Evolutionary conservation across 2,329 filamentous ascomycete genomes (phyloP), one percentile per base, ranked within the genome.

Genomic region (Seiridium unicorne): DNA sequence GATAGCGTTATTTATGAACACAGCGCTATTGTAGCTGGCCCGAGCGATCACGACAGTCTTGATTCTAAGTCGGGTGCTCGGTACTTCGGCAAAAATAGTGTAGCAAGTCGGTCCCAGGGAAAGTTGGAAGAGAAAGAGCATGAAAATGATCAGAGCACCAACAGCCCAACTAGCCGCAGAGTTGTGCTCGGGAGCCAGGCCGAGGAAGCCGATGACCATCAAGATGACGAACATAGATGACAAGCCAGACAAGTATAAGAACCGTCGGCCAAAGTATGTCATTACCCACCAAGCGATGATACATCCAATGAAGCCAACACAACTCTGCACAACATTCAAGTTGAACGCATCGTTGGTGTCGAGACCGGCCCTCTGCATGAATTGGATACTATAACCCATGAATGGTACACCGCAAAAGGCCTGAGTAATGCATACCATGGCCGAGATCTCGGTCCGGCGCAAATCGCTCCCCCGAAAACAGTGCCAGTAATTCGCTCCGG

Each of bases 61-160:
- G 51, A 59, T 59, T 18, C 56, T 51, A n/a, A 56, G 26, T 2
- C 56, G 56, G n/a, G 51, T 61, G 60, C 56, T 59, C 7, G 51
- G 49, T 5, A 59, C 53, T n/a, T 61, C 60, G 18, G 56, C 56
- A 3, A 46, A 54, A 44, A 61, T 56, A 32, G 36, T 44, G 44
- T 61, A 59, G 46, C 57, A 61, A n/a, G 53, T 58, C 8, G 55
- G 55, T 4, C 60, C 57, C 3, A 63, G 34, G 8, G 55, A 61
- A 5, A 61, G 13, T 42, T 62, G 61, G 40, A 61, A 62, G 18
- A 55, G 34, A 18, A 62, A 59, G 4, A 61, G 47, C 55, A 61
- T 59, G 49, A 61, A 46, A 6, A 61, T 57, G 49, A 62, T 55
- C 32, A 61, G 49, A 5, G 51, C 59, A 26, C 59, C 59, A 2